Conservation (phyloP, 2,329 filamentous ascomycete species). For the Cladosporium sp. region DNA sequence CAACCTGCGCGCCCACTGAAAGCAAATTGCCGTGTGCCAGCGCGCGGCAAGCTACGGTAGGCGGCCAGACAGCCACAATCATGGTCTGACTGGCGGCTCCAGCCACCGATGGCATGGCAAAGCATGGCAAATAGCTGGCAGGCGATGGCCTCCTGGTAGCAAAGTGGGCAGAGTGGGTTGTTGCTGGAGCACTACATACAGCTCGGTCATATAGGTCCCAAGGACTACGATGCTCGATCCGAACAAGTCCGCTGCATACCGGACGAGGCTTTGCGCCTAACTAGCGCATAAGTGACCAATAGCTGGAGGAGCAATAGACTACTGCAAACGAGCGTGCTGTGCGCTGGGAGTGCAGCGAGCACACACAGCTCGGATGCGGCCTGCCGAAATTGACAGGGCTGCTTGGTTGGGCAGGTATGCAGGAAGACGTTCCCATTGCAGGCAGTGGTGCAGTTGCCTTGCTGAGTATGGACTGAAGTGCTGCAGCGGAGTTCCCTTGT, state of each 20-base stretch:
- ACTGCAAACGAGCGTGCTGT: constrained; percentile 6
- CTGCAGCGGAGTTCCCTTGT: neutral
- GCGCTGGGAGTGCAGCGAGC: constrained; percentile 11
- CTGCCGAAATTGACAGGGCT: neutral
- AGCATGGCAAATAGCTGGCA: neutral
- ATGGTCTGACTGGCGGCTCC: neutral
- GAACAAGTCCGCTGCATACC: constrained; percentile 18
- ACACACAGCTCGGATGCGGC: neutral
- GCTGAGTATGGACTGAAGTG: constrained; percentile 1
- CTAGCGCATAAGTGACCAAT: constrained; percentile 18
- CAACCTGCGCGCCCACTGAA: neutral
- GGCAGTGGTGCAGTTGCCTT: neutral
- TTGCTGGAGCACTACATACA: constrained; percentile 13
- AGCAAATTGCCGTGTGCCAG: neutral
- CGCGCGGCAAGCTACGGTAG: neutral
- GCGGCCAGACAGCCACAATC: constrained; percentile 1
- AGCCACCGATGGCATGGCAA: constrained; percentile 10
- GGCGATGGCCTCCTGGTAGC: neutral
- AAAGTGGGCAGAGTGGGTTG: constrained; percentile 1
- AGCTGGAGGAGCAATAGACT: constrained; percentile 15
- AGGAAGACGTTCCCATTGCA: neutral
- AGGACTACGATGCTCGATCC: neutral
- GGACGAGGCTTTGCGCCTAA: constrained; percentile 11
- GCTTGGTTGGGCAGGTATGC: constrained; percentile 1
- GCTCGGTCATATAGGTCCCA: constrained; percentile 17